phyloP scores from a whole-genome alignment of 257 asterid genomes.

The Penstemon davidsonii region DNA sequence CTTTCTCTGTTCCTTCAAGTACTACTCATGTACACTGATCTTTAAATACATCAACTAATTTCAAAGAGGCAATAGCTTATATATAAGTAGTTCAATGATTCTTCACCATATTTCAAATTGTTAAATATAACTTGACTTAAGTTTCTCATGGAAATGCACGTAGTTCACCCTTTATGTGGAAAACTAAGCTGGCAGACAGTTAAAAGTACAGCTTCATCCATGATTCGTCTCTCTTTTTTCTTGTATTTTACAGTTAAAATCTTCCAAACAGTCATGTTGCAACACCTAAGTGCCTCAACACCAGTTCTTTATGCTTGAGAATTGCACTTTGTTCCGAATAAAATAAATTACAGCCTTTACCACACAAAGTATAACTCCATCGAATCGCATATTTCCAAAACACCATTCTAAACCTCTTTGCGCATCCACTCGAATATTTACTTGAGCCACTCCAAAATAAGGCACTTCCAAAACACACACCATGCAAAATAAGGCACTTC shows the following conservation, averaged over 20 bases:
- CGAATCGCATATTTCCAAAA: no score
- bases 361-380: conserved; percentile 5
- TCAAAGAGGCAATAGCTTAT: background rate
- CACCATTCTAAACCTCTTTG: no score
- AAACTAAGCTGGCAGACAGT: no score
- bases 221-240: background rate
- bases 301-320: background rate
- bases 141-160: conserved; percentile 12
- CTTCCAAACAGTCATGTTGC: background rate
- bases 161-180: background rate
- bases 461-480: no score
- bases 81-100: background rate
- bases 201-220: background rate
- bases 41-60: background rate
- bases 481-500: no score
- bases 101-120: conserved; percentile 3
- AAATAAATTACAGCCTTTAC: conserved; percentile 3
- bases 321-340: background rate
- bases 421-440: no score
- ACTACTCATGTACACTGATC: conserved; percentile 8
- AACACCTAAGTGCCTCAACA: background rate
- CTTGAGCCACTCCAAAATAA: no score
- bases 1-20: background rate
- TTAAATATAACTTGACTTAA: background rate
- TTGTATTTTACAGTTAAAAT: background rate